A percentile compares a stretch with the other conserved stretches of the same genome.
phyloP scores from a whole-genome alignment of 768 basidiomycete species.

The Lenzites betulinus region DNA sequence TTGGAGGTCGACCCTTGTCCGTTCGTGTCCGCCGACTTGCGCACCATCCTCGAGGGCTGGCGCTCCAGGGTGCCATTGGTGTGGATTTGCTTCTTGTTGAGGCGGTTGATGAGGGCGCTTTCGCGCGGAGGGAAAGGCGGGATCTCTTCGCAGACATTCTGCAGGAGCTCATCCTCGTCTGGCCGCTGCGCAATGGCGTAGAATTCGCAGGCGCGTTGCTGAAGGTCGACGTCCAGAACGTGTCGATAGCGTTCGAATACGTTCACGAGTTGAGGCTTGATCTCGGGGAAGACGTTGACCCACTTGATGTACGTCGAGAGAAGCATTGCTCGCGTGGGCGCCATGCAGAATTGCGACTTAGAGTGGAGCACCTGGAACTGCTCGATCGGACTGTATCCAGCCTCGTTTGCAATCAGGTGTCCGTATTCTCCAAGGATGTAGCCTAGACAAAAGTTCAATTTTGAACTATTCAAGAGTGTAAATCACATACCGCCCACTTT shows the following conservation, averaged over 20 bases:
- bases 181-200: constrained; percentile 81
- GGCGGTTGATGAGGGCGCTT: constrained; percentile 81
- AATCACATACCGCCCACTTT: constrained; percentile 82
- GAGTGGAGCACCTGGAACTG: constrained; percentile 93
- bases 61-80: constrained; percentile 74
- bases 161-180: constrained; percentile 90
- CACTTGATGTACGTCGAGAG: constrained; percentile 99
- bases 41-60: constrained; percentile 50
- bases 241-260: constrained; percentile 98
- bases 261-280: constrained; percentile 89
- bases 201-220: constrained; percentile 98
- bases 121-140: constrained; percentile 97
- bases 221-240: constrained; percentile 94
- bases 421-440: constrained; percentile 99
- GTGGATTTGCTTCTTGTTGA: constrained; percentile 91
- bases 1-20: constrained; percentile 37
- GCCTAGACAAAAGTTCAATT: constrained; percentile 45
- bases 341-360: constrained; percentile 93
- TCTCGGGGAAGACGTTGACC: constrained; percentile 99
- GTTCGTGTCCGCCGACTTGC: constrained; percentile 35
- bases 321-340: constrained; percentile 87
- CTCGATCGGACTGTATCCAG: constrained; percentile 90
- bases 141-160: constrained; percentile 98
- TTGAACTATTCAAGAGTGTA: not conserved
- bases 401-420: constrained; percentile 94